phyloP scores from a whole-genome alignment of 257 asterid genomes.

The Solanum gracilifrons region DNA sequence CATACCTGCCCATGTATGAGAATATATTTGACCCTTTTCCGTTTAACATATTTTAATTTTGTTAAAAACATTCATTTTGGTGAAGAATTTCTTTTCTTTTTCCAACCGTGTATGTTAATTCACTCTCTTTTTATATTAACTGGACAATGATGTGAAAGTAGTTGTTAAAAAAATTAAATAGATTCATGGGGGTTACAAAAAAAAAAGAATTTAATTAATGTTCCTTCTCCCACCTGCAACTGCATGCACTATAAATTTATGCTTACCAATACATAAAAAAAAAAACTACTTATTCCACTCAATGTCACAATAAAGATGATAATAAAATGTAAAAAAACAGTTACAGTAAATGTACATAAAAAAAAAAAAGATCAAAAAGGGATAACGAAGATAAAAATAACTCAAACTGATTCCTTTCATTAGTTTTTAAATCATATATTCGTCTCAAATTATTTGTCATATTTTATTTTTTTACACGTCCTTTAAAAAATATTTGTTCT shows the following conservation, averaged over 20 bases:
- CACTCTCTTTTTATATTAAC: neutral
- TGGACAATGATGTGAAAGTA: slow-evolving; percentile 2
- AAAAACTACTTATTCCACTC: neutral
- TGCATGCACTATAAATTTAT: neutral
- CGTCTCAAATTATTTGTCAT: too few species aligned
- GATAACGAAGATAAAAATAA: neutral
- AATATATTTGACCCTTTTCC: neutral
- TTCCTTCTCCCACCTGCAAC: slow-evolving; percentile 6
- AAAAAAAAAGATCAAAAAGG: neutral
- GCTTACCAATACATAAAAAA: neutral
- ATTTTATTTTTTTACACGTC: too few species aligned
- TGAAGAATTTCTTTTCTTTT: neutral
- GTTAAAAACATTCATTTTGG: neutral
- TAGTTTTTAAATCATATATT: too few species aligned
- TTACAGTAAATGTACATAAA: neutral
- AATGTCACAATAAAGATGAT: neutral
- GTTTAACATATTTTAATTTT: neutral
- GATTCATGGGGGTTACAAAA: neutral
- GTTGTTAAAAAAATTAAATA: neutral
- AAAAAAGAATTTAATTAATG: slow-evolving; percentile 6
- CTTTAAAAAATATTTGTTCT: neutral
- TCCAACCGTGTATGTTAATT: neutral
- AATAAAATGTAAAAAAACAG: neutral
- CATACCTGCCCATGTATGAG: neutral
- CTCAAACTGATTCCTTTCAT: neutral